Evolutionary conservation across 345 rosid genomes (phyloP).

Genomic region (Gossypium thurberi): DNA sequence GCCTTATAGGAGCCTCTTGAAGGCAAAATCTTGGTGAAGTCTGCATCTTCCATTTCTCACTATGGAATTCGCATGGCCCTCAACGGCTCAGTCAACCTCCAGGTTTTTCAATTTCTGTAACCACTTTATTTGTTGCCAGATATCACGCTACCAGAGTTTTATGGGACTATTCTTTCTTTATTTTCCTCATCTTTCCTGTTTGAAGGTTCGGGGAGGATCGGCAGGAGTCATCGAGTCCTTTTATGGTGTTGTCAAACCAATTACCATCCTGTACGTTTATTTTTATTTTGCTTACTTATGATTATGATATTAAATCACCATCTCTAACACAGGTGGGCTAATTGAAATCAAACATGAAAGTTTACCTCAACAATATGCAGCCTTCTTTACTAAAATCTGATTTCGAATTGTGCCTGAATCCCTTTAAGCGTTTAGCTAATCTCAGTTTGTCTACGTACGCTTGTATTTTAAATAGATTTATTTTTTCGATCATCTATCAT

Average conservation of each 20-base stretch:
- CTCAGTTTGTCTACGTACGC: not conserved
- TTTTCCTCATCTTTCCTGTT: not conserved
- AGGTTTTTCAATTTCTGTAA: slow-evolving; percentile 42
- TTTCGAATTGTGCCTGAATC: not conserved
- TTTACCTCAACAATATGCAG: not conserved
- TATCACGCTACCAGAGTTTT: not conserved
- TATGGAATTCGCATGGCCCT: slow-evolving; percentile 58
- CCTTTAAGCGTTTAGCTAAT: not conserved
- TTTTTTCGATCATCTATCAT: not conserved
- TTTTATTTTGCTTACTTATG: not conserved
- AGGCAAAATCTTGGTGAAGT: slow-evolving; percentile 65
- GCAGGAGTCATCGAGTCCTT: slow-evolving; percentile 82
- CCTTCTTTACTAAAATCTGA: not conserved
- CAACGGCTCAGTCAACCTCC: slow-evolving; percentile 68
- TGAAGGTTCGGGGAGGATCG: slow-evolving; percentile 83
- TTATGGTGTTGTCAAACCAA: slow-evolving; percentile 77
- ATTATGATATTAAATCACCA: not conserved
- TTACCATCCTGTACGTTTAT: slow-evolving; percentile 46
- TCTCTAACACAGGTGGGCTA: not conserved
- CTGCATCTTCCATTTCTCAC: slow-evolving; percentile 65
- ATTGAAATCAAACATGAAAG: not conserved
- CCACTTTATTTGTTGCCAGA: not conserved
- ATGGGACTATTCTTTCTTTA: not conserved
- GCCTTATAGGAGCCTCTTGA: slow-evolving; percentile 51
- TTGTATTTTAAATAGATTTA: not conserved